These are phyloP conservation scores for Hamamelis virginiana DNA, from an alignment of 164 flowering plant species.

Conservation along the genomic window DNA sequence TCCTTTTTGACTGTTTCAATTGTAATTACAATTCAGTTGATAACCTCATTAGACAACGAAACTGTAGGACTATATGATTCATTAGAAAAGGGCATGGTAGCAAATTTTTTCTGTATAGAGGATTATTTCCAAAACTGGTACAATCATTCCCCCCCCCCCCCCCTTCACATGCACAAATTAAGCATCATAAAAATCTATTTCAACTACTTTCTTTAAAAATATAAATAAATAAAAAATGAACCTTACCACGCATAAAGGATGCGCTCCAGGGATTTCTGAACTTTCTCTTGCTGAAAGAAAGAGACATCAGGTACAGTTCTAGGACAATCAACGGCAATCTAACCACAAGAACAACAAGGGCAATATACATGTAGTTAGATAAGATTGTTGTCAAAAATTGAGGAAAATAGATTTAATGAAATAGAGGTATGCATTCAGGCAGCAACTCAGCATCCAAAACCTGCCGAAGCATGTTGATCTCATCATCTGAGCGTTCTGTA, in stretches of 20 bases:
- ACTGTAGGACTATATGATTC: too few relatives aligned
- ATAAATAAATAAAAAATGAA: not conserved
- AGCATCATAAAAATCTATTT: too few relatives aligned
- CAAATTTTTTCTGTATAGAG: too few relatives aligned
- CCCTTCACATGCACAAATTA: not conserved
- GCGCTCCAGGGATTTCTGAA: slow-evolving; percentile 96
- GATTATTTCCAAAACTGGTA: not conserved
- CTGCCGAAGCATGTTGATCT: slow-evolving; percentile 97
- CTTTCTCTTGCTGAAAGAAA: slow-evolving; percentile 88
- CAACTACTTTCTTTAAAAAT: too few relatives aligned
- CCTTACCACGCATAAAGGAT: slow-evolving; percentile 89
- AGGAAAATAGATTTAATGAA: not conserved
- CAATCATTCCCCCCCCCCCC: not conserved
- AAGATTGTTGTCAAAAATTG: not conserved
- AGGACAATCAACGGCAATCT: slow-evolving; percentile 99
- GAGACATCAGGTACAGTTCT: slow-evolving; percentile 96
- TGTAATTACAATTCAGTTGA: too few relatives aligned
- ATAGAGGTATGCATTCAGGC: not conserved
- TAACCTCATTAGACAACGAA: too few relatives aligned
- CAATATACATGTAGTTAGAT: slow-evolving; percentile 2
- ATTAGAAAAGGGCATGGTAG: too few relatives aligned
- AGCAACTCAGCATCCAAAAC: slow-evolving; percentile 25
- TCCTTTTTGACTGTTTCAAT: too few relatives aligned
- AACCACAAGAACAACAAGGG: slow-evolving; percentile 17
- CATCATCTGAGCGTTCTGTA: slow-evolving; percentile 91